phyloP scores from a whole-genome alignment of 306 rosid species.

The Prinsepia uniflora region DNA sequence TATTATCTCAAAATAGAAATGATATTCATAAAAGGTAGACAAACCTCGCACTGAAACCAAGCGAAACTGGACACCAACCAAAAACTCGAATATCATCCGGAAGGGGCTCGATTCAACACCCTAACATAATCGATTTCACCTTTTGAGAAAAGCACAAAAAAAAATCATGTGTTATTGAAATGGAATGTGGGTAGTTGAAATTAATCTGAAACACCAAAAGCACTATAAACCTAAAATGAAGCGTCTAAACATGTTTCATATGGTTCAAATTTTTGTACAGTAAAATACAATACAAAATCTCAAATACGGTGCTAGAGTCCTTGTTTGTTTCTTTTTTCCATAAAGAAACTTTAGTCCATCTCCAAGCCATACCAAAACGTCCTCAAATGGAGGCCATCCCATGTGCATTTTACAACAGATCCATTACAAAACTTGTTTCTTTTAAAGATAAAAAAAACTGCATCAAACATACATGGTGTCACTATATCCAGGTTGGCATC shows the following conservation, averaged over 20 bases:
- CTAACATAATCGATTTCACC: conserved; percentile 87
- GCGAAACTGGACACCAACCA: conserved; percentile 83
- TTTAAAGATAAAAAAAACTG: neutral
- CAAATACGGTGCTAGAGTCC: neutral
- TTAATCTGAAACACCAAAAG: conserved; percentile 3
- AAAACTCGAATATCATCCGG: conserved; percentile 78
- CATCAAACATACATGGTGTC: neutral
- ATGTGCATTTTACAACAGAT: neutral
- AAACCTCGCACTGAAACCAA: conserved; percentile 90
- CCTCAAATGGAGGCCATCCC: neutral
- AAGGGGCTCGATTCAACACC: conserved; percentile 81
- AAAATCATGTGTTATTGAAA: conserved; percentile 9
- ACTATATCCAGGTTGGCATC: neutral
- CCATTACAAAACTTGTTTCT: neutral
- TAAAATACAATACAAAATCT: neutral
- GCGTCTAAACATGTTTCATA: neutral
- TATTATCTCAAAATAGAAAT: conserved; percentile 4
- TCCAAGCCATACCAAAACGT: neutral
- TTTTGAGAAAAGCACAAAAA: conserved; percentile 39
- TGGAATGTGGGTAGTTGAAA: neutral
- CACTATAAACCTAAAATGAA: neutral
- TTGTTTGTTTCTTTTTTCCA: neutral
- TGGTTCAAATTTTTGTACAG: neutral
- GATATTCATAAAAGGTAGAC: conserved; percentile 28
- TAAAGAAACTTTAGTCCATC: neutral